Evolutionary conservation across 1,284 basidiomycete species (phyloP), one percentile per base, ranked within the genome.

Genomic region (Cutaneotrichosporon arboriforme): DNA sequence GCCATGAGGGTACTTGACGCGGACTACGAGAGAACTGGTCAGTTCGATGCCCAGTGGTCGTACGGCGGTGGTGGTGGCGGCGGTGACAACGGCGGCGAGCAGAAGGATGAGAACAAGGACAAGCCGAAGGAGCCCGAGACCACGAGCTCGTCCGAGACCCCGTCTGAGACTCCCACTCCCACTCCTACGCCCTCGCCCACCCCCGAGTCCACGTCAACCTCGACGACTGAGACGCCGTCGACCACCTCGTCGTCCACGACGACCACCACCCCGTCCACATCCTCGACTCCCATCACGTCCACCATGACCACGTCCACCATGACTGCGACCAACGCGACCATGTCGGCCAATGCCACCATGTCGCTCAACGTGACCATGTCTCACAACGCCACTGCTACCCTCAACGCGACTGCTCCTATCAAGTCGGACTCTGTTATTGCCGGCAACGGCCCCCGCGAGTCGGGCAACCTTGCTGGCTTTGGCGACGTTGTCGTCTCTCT

Each of bases 1-100:
- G 52, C 52, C 17, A 50, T 50, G 31, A 9, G 8, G 1, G n/a
- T n/a, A 10, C 47, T 54, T 18, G 52, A 49, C 43, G 3, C 42
- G 31, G 41, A 54, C 52, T 54, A 50, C 33, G 31, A 31, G 18
- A 2, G 0, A 1, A 41, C 42, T 21, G 52, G 52, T 17, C 31
- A 41, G 43, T 44, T 54, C 18, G 14, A 22, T 18, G 47, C 37
- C 15, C 17, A 23, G 12, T 46, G 44, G 43, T 46, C 22, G 42
- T 37, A 35, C 14, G 41, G 42, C 31, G 31, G 26, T 33, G 34
- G 38, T 37, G 48, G 42, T 38, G 47, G 33, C 36, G 17, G 9
- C 12, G 42, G 21, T 35, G 15, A 13, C 42, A 10, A 31, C 26
- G 10, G 26, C 10, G 26, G 7, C 26, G 7, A 5, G 26, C 14